A percentile compares a stretch with the other conserved stretches of the same genome.
Conservation (phyloP, 2,329 filamentous ascomycete species). For the Diaporthe aspalathi region DNA sequence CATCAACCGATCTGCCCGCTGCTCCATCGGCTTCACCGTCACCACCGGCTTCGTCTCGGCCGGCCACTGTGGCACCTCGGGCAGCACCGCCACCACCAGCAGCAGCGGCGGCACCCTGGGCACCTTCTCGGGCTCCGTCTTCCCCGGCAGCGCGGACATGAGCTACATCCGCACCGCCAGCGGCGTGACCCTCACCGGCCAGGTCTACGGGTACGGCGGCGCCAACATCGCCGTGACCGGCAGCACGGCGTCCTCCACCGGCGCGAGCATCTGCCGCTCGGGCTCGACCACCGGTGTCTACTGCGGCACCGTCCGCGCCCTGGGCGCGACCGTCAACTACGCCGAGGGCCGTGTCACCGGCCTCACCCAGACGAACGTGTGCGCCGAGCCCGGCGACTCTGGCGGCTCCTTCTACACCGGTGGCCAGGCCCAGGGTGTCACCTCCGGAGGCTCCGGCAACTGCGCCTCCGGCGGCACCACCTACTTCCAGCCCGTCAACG, state of each 20-base stretch:
- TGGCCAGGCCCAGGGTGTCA: conserved; percentile 22
- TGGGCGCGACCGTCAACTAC: conserved; percentile 19
- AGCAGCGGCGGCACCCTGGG: not conserved
- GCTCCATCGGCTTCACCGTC: conserved; percentile 16
- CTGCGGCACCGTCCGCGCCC: conserved; percentile 20
- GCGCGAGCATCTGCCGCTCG: conserved; percentile 11
- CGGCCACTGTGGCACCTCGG: conserved; percentile 11
- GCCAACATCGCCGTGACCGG: not conserved
- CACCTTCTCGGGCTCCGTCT: conserved; percentile 11
- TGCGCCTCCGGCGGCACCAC: conserved; percentile 18
- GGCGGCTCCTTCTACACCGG: conserved; percentile 22
- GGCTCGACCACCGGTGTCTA: conserved; percentile 27
- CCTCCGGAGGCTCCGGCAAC: conserved; percentile 11
- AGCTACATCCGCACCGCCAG: conserved; percentile 17
- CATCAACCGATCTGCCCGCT: not conserved
- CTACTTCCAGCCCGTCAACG: conserved; percentile 31
- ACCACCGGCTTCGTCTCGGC: conserved; percentile 26
- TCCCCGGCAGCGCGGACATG: conserved; percentile 12
- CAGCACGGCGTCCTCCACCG: conserved; percentile 1
- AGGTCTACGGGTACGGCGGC: not conserved
- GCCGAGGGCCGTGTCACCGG: conserved; percentile 11
- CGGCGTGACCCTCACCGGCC: not conserved
- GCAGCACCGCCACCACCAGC: conserved; percentile 3
- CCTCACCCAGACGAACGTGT: conserved; percentile 25
- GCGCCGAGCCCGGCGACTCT: conserved; percentile 26